A percentile compares a stretch with the other conserved stretches of the same genome.
Evolutionary conservation across 768 basidiomycete species (phyloP).

Genomic region (Omphalotus guepiniiformis): DNA sequence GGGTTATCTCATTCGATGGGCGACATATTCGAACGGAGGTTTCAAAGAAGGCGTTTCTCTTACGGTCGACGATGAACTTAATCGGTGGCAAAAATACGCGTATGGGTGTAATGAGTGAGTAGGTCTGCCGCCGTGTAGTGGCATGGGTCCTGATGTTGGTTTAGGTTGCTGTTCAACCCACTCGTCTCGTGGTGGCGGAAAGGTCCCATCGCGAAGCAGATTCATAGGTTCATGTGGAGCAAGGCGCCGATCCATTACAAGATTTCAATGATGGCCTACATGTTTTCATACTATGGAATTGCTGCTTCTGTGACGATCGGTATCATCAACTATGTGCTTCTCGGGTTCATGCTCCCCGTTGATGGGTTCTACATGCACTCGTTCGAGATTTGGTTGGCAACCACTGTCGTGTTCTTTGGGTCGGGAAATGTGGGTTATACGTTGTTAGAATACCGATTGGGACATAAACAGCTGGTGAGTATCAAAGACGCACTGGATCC

Average conservation of each 20-base stretch:
- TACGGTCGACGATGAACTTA: slow-evolving; percentile 84
- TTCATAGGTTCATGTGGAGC: slow-evolving; percentile 76
- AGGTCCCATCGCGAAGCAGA: slow-evolving; percentile 74
- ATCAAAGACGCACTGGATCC: not conserved
- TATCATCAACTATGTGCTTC: slow-evolving; percentile 45
- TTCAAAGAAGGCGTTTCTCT: slow-evolving; percentile 93
- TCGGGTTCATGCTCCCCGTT: slow-evolving; percentile 45
- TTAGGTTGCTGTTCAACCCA: slow-evolving; percentile 78
- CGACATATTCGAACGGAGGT: slow-evolving; percentile 76
- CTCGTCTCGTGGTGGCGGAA: slow-evolving; percentile 67
- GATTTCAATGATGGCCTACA: slow-evolving; percentile 69
- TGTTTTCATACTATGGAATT: slow-evolving; percentile 57
- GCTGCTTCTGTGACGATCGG: slow-evolving; percentile 42
- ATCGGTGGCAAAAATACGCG: slow-evolving; percentile 82
- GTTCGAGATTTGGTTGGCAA: slow-evolving; percentile 54
- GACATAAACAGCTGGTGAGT: slow-evolving; percentile 23
- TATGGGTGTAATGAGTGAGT: slow-evolving; percentile 64
- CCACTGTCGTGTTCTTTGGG: slow-evolving; percentile 46
- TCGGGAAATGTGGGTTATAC: slow-evolving; percentile 45
- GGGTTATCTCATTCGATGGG: slow-evolving; percentile 73
- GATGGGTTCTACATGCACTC: slow-evolving; percentile 52
- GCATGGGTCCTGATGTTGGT: slow-evolving; percentile 42
- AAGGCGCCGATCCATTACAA: slow-evolving; percentile 78
- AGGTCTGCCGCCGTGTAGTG: too few species aligned
- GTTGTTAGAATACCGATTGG: slow-evolving; percentile 46